Evolutionary conservation across 192 early-diverging fungal genomes (phyloP).

Genomic region (Dimargaris verticillata): DNA sequence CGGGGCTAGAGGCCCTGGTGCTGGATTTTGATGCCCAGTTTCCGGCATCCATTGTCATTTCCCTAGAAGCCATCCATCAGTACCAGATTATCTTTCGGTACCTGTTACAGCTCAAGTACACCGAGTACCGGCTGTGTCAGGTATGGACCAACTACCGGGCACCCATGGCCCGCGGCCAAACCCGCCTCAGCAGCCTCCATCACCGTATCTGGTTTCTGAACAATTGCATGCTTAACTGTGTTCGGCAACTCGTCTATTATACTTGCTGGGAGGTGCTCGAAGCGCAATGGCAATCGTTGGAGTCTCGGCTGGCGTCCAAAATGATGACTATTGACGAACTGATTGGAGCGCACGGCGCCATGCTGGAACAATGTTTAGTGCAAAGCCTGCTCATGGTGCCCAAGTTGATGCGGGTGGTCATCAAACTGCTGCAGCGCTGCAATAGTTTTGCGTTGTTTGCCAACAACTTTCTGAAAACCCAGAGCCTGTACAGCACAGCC

Average conservation of each 20-base stretch:
- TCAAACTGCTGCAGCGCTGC: neutral
- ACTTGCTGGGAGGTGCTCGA: conserved; percentile 85
- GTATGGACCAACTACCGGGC: conserved; percentile 44
- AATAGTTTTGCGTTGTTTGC: neutral
- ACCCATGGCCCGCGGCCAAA: neutral
- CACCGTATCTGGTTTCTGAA: conserved; percentile 45
- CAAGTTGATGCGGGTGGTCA: conserved; percentile 37
- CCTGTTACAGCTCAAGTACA: conserved; percentile 71
- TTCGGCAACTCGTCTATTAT: conserved; percentile 85
- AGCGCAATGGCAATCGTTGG: conserved; percentile 67
- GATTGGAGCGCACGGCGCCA: conserved; percentile 58
- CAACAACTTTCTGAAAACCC: neutral
- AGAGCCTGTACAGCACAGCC: neutral
- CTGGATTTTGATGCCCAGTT: conserved; percentile 73
- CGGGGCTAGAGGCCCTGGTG: conserved; percentile 63
- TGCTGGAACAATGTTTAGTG: conserved; percentile 73
- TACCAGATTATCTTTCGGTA: conserved; percentile 86
- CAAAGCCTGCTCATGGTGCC: conserved; percentile 77
- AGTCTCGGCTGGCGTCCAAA: conserved; percentile 32
- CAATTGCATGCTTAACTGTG: conserved; percentile 71
- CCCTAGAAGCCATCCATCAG: conserved; percentile 63
- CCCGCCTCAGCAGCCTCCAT: conserved; percentile 25
- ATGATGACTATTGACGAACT: conserved; percentile 78
- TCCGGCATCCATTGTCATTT: conserved; percentile 78
- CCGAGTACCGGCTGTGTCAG: conserved; percentile 61